Base-by-base conservation (phyloP, 2,329 filamentous ascomycete genomes). In the Thielaviopsis ethacetica region DNA sequence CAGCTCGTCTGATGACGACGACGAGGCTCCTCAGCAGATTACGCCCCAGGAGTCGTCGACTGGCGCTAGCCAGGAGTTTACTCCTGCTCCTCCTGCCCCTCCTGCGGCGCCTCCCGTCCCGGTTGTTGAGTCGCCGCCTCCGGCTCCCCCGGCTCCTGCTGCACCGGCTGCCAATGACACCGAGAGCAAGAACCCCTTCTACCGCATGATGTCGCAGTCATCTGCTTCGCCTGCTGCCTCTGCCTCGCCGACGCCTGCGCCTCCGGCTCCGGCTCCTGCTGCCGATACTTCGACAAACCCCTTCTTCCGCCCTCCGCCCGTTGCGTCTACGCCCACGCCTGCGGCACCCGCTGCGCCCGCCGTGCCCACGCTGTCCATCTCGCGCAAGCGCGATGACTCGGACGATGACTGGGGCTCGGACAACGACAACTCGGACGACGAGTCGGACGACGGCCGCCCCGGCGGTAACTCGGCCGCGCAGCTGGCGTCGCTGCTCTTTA, bases 121-220 rank as follows among this genome's bases (percentile, higher is more conserved):
- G 50, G 69, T 76, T 30, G 71, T 76, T 27, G 72, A 79, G 19
- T 75, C 76, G 38, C 77, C 78, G 60, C 76, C 80, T 53, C 75
- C 78, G 2, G 73, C 76, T 5, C 75, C 79, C 51, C 24, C 47
- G 13, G 38, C 55, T 51, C 71, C 76, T 2, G 73, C 75, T n/a
- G 38, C 38, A 72, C 76, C 80, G 51, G 75, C 78, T 3, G 73
- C 76, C 5, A 50, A 54, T n/a, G 84, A 88, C 64, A 77, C 80
- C 1, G 88, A 95, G 71, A 95, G 89, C 66, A 91, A 88, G 70
- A 97, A 97, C 68, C 93, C 93, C 2, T 98, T 95, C 75, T 89
- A 91, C 75, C 88, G 86, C 71, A 93, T 91, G 74, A 83, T 94
- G 76, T 84, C 83, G 55, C 85, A 91, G 68, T 72, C 76, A 19